These are phyloP conservation scores for Pugionium cornutum DNA, from an alignment of 345 rosid genomes.

Conservation along the genomic window DNA sequence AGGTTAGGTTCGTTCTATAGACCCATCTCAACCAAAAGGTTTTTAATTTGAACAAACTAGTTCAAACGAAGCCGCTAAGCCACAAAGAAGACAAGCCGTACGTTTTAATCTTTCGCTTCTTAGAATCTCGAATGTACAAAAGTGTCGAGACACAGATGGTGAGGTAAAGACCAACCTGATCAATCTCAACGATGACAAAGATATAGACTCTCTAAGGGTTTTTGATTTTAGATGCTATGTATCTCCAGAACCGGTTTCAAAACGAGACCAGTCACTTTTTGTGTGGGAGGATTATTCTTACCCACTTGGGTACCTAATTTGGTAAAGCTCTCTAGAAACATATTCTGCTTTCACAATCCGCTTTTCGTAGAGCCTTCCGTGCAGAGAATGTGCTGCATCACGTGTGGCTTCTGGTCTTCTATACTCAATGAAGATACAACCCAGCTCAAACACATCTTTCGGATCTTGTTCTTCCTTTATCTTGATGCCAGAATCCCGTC, in stretches of 20 bases:
- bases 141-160: constrained; percentile 10
- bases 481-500: constrained; percentile 38
- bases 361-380: constrained; percentile 63
- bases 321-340: constrained; percentile 57
- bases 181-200: constrained; percentile 30
- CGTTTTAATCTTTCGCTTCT: background rate
- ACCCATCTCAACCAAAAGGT: no score
- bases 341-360: constrained; percentile 60
- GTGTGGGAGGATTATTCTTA: background rate
- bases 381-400: constrained; percentile 71
- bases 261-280: constrained; percentile 14
- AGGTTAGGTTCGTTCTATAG: no score
- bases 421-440: constrained; percentile 75
- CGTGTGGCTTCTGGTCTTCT: constrained; percentile 71
- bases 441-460: constrained; percentile 51
- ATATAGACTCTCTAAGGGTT: background rate
- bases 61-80: background rate
- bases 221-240: background rate
- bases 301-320: constrained; percentile 51
- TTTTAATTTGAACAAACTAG: background rate
- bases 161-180: constrained; percentile 9
- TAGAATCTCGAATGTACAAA: constrained; percentile 11
- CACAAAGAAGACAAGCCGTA: background rate
- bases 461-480: constrained; percentile 42
- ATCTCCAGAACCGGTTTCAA: constrained; percentile 20